Evolutionary conservation across 495 filamentous ascomycete genomes (phyloP), one percentile per base, ranked within the genome.

Genomic region (Cairneyella variabilis): DNA sequence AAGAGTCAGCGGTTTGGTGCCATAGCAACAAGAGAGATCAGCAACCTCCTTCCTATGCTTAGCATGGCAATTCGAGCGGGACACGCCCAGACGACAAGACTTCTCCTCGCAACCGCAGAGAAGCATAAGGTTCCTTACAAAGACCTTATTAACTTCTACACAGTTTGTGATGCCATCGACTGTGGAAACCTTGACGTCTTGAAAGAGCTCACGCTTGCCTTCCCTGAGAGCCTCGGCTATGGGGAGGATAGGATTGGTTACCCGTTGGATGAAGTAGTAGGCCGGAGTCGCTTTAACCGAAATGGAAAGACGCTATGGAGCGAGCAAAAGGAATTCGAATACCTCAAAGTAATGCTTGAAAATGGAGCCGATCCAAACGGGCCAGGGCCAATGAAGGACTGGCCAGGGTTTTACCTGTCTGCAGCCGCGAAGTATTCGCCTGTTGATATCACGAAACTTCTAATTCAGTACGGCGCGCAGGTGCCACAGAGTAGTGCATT

Each of bases 401-500:
- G 14, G 14, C 30, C 30, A 14, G 30, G 30, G 14, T 8, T 8
- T 34, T 14, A 34, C 14, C 14, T 34, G 30, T 8, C 30, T 14
- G 30, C 30, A 34, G 30, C 30, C 30, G 30, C 30, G 30, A 34
- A 34, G 30, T 34, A 8, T 34, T 34, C 30, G 8, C 30, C 30
- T 8, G 30, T 34, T 8, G 30, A 34, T 8, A 14, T 34, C 30
- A 34, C 30, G 30, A 36, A 64, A 17, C 20, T 47, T 39, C 41
- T 52, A 46, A 28, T 53, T 47, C 20, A 57, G 58, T 34, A 53
- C 49, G 14, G 25, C 41, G 46, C 53, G 57, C 54, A 43, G 16
- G 40, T 43, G 11, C 5, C 12, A 22, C 40, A 43, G 16, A 43
- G 40, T 20, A 20, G 40, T 28, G 65, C 67, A 28, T 49, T 71